Percentiles rank a stretch among this genome's conserved stretches.
These are phyloP conservation scores for Aspergillus glaucus DNA, from an alignment of 2,329 filamentous ascomycete species.

Conservation along the genomic window DNA sequence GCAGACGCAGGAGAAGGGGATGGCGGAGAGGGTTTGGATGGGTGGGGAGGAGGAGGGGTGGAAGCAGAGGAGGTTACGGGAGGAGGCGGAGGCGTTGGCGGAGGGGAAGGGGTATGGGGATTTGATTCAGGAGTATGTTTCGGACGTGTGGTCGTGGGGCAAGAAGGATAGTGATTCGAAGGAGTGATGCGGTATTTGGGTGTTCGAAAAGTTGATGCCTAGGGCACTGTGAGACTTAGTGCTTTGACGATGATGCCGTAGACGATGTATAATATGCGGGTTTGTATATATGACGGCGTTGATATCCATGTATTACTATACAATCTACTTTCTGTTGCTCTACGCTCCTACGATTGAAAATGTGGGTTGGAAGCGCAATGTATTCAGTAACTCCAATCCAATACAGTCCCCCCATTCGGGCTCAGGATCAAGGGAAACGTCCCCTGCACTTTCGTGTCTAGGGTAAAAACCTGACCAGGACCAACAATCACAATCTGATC, in stretches of 20 bases:
- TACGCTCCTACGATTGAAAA: background rate
- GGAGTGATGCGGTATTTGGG: background rate
- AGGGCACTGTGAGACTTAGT: too few species aligned
- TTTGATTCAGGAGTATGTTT: slow-evolving; percentile 42
- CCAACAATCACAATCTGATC: background rate
- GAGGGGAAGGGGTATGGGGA: slow-evolving; percentile 40
- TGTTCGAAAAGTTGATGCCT: background rate
- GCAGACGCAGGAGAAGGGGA: slow-evolving; percentile 23
- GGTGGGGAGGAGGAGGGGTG: slow-evolving; percentile 38
- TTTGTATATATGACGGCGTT: background rate
- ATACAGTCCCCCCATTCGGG: slow-evolving; percentile 16
- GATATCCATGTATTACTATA: background rate
- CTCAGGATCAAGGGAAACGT: slow-evolving; percentile 16
- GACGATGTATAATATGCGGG: too few species aligned
- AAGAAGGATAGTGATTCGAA: slow-evolving; percentile 13
- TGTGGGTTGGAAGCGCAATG: background rate
- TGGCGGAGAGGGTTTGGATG: slow-evolving; percentile 33
- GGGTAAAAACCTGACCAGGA: slow-evolving; percentile 19
- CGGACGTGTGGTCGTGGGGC: slow-evolving; percentile 41
- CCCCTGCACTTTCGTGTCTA: slow-evolving; percentile 4
- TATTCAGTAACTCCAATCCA: background rate
- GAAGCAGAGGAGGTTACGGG: slow-evolving; percentile 36
- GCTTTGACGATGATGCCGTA: too few species aligned
- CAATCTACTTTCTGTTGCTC: background rate
- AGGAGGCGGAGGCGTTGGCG: slow-evolving; percentile 38